These are phyloP conservation scores for Pseudogymnoascus sp. DNA, from an alignment of 2,329 filamentous ascomycete species.

Conservation along the genomic window DNA sequence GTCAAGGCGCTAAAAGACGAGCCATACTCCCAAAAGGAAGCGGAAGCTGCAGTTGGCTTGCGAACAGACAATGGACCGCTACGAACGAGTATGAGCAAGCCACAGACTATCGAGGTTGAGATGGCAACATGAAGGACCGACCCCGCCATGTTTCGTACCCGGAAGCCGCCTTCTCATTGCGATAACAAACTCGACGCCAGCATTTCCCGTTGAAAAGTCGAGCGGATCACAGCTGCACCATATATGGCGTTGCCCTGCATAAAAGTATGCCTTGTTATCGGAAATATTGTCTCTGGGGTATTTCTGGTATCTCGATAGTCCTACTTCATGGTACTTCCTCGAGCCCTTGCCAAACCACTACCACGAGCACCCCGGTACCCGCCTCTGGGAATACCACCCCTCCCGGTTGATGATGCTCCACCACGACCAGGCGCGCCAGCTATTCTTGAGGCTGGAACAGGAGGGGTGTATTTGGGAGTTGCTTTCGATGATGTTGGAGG, in stretches of 20 bases:
- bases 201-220: not conserved
- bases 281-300: constrained; percentile 4
- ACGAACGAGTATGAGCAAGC: constrained; percentile 18
- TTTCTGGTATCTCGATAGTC: constrained; percentile 1
- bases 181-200: not conserved
- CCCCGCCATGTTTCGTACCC: not conserved
- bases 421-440: constrained; percentile 20
- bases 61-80: constrained; percentile 58
- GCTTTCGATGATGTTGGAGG: constrained; percentile 53
- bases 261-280: not conserved
- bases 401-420: constrained; percentile 21
- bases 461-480: constrained; percentile 34
- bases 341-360: constrained; percentile 16
- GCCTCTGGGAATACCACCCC: constrained; percentile 13
- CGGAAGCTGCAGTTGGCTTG: constrained; percentile 71
- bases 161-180: not conserved
- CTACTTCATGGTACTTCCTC: constrained; percentile 26
- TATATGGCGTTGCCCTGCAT: not conserved
- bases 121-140: constrained; percentile 20
- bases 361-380: constrained; percentile 12
- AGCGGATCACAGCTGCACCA: not conserved
- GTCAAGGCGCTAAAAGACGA: constrained; percentile 76
- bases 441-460: constrained; percentile 26
- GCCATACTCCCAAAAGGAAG: constrained; percentile 78
- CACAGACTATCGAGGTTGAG: constrained; percentile 37